Evolutionary conservation across 208 protist species (phyloP), one percentile per base, ranked within the genome.

Genomic region (Crithidia thermophila): DNA sequence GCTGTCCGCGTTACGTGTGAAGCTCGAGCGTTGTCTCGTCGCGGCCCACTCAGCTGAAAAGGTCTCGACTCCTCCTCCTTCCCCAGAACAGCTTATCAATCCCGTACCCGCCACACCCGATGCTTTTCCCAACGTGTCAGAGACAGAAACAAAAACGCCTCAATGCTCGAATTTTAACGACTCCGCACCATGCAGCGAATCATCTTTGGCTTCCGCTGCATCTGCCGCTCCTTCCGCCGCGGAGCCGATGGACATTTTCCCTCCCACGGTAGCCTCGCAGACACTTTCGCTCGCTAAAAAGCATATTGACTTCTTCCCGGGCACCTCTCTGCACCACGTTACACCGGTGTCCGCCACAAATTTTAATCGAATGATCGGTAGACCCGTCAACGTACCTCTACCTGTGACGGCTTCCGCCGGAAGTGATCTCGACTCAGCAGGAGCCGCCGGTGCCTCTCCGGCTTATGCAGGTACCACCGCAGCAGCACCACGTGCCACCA

Each of bases 301-400:
- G 34, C 60, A 36, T 36, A 72, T 81, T 45, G 72, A 31, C 4
- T 81, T 81, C 55, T 67, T 51, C 9, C 53, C 58, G 3, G 60
- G 8, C 16, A 11, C 16, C 13, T 51, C n/a, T 9, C 52, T 79
- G 16, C 47, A 68, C 25, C 47, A 46, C 3, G 52, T 79, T 7
- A 67, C 53, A 18, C 21, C 51, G 0, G 73, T 79, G 28, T 31
- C 73, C 10, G 73, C 73, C 23, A n/a, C 60, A 21, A 79, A 79
- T 46, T 21, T 42, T 14, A 79, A 79, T 30, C 57, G 72, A 11
- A 16, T n/a, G 39, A 16, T 16, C 13, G 16, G 39, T 10, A 10
- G 10, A 10, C 39, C 39, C n/a, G n/a, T n/a, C n/a, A n/a, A n/a
- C n/a, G n/a, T n/a, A n/a, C 1, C 8, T 27, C 10, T 25, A 2